Evolutionary conservation across 2,329 filamentous ascomycete species (phyloP).

Genomic region (Fusarium scirpi): DNA sequence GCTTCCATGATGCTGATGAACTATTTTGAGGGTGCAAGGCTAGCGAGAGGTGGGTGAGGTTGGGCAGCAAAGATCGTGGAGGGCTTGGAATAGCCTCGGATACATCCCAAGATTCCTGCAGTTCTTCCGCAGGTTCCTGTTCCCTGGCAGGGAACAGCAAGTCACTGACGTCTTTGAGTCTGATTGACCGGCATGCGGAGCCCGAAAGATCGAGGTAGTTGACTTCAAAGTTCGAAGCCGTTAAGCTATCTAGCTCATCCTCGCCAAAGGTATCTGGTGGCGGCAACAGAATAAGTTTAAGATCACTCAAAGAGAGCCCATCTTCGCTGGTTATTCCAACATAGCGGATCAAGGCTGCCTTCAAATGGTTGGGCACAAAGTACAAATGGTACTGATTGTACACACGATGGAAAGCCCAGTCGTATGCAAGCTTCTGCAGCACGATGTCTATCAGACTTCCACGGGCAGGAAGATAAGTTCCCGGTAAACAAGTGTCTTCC

Average conservation of each 20-base stretch:
- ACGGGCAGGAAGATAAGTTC: constrained; percentile 56
- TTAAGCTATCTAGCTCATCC: constrained; percentile 45
- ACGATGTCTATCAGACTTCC: constrained; percentile 65
- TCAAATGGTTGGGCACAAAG: constrained; percentile 65
- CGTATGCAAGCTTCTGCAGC: constrained; percentile 62
- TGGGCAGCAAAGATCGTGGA: constrained; percentile 61
- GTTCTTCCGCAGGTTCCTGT: constrained; percentile 40
- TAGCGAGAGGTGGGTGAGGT: constrained; percentile 71
- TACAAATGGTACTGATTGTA: constrained; percentile 70
- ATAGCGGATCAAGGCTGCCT: constrained; percentile 64
- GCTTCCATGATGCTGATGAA: constrained; percentile 66
- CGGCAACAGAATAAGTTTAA: constrained; percentile 60
- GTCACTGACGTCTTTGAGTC: constrained; percentile 64
- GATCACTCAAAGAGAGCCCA: constrained; percentile 63
- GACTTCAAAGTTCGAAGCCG: constrained; percentile 52
- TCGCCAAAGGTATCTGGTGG: constrained; percentile 46
- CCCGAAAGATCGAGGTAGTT: constrained; percentile 66
- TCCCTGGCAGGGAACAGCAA: constrained; percentile 60
- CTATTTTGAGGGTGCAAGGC: constrained; percentile 57
- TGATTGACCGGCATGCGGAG: constrained; percentile 63
- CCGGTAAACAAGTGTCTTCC: constrained; percentile 56
- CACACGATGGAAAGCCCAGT: constrained; percentile 67
- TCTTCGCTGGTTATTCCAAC: constrained; percentile 59
- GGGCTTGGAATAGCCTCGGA: constrained; percentile 50
- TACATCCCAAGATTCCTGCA: constrained; percentile 67